Base-by-base conservation (phyloP, 2,329 filamentous ascomycete genomes). In the Purpureocillium takamizusanense region DNA sequence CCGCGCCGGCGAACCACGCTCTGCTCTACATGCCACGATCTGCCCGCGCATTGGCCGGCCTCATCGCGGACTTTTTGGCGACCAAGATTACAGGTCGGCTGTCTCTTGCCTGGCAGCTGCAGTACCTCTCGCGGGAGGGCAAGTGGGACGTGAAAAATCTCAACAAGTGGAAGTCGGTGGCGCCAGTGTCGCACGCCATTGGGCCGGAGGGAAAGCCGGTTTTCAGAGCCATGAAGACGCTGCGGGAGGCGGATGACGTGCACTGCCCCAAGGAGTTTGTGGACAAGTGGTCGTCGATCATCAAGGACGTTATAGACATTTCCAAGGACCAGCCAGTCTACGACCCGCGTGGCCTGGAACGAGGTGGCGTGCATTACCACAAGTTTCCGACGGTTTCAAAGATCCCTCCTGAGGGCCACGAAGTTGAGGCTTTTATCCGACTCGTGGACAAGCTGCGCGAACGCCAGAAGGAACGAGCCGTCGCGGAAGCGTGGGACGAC, bases 131-230 rank as follows among this genome's bases (percentile, higher is more conserved):
- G 3, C 86, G 83, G 2, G 85, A 88, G 48, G 89, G 89, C 3
- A 97, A 97, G 63, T 97, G 90, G 90, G 90, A 95, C 54, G 87
- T 97, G 48, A 97, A 97, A 65, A 97, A 97, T 53, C 70, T 95
- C 10, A 79, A 76, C 42, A 97, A 97, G 56, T 97, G 90, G 90
- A 76, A 86, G 57, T 78, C 78, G 14, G 83, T 94, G 1, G 62
- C 67, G 2, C 84, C 88, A 0, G 85, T 94, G 1, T 94, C 86
- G 0, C 71, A 74, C 2, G 79, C 82, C 4, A 92, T 97, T 42
- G 85, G 75, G 3, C 60, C 53, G 6, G 23, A 36, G 7, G 53
- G 43, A 29, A 45, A 46, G 0, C 77, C 78, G 12, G 69, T 88
- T 4, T 95, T 95, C 56, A 79, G 86, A 18, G 89, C 87, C 3